Conservation (phyloP, 805 yeast genomes). For the Cephaloascus albidus region DNA sequence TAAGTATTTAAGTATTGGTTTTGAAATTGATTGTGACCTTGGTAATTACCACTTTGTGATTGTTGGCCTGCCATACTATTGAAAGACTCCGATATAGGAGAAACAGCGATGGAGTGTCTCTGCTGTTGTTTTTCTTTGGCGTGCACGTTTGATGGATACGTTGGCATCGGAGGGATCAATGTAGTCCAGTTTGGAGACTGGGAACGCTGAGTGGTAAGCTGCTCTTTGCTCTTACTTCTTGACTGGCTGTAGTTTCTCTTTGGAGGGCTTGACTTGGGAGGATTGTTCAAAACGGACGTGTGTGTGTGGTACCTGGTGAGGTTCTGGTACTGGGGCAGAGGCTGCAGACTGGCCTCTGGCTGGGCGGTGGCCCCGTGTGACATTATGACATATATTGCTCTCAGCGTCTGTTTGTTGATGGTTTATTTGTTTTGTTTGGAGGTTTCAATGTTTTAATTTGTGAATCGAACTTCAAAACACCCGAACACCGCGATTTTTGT, state of each 20-base stretch:
- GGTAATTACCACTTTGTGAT: not conserved
- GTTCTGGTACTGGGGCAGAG: not conserved
- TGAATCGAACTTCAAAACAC: not conserved
- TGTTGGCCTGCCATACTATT: not conserved
- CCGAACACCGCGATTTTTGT: not conserved
- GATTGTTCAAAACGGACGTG: not conserved
- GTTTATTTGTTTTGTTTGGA: not conserved
- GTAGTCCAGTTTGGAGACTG: conserved; percentile 16
- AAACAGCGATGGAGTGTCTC: conserved; percentile 19
- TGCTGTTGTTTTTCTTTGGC: conserved; percentile 9
- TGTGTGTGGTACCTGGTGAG: not conserved
- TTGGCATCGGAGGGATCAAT: conserved; percentile 24
- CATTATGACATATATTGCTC: not conserved
- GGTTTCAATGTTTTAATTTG: not conserved
- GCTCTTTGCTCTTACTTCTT: not conserved
- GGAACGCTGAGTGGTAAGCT: not conserved
- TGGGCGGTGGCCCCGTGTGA: conserved; percentile 1
- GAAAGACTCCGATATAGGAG: conserved; percentile 8
- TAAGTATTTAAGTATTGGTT: conserved; percentile 1
- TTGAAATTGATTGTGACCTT: not conserved
- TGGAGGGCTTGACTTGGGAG: not conserved
- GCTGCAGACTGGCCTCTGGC: not conserved
- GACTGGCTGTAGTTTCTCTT: not conserved
- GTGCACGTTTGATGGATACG: conserved; percentile 1
- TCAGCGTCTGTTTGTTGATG: not conserved